Evolutionary conservation across 176 grass and related monocot genomes (phyloP), one percentile per base, ranked within the genome.

Genomic region (Hordeum marinum): DNA sequence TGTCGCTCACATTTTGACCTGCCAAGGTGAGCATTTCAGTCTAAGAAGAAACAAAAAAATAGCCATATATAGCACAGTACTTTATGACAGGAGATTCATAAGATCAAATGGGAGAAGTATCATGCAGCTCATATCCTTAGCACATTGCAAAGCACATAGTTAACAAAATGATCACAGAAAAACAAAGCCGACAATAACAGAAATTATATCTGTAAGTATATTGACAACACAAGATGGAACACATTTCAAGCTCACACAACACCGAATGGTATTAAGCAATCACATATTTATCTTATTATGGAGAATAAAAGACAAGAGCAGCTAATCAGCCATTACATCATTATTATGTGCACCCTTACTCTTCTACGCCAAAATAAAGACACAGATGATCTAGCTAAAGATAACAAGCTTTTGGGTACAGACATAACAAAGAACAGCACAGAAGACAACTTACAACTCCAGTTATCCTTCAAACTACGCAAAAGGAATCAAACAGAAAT

Each of bases 21-120:
- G 75, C 24, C 83, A 86, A 57, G 21, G 63, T 60, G 11, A 78
- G n/a, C 72, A 79, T 85, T 79, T 70, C 42, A 79, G 21, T 84
- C 40, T 70, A 78, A 75, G 50, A 62, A 5, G 41, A 24, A 76
- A 77, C 34, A 77, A 67, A 11, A 52, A n/a, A 50, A 67, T 5
- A 76, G 12, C 12, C 59, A 32, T 72, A 68, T 42, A 78, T 1
- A 69, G 3, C 12, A 75, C 75, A 36, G 24, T 42, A 41, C 6
- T 27, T 54, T 81, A 23, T 60, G 31, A 54, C 3, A 68, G 34
- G 32, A 9, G 18, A 42, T 55, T 32, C 63, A 63, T 24, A 21
- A 31, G 0, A 36, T 21, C 0, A 59, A 77, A 71, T 81, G 8
- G 20, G 3, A 77, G 20, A 12, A 37, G 34, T 82, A 9, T 35